Evolutionary conservation across 495 filamentous ascomycete genomes (phyloP).

Genomic region (Aspergillus campestris): DNA sequence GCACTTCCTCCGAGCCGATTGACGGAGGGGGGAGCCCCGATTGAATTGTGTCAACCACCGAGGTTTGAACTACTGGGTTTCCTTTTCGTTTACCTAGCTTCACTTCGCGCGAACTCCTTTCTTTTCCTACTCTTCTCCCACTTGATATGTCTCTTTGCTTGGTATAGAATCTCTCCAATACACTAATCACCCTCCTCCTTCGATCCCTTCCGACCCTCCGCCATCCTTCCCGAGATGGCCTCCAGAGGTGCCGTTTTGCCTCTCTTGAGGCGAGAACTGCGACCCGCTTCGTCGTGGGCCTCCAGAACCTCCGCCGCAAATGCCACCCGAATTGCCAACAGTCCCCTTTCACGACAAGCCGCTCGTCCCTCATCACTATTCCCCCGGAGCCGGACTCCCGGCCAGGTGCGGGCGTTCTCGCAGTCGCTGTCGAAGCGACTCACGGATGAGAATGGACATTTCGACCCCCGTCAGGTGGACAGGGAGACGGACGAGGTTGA

Average conservation of each 20-base stretch:
- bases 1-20: slow-evolving; percentile 1
- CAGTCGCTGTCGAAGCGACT: slow-evolving; percentile 37
- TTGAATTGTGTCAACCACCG: no score
- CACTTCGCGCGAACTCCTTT: no score
- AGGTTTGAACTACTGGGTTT: no score
- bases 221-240: slow-evolving; percentile 22
- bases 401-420: slow-evolving; percentile 39
- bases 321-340: slow-evolving; percentile 14
- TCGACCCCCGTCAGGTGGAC: slow-evolving; percentile 66
- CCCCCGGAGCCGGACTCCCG: slow-evolving; percentile 6
- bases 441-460: slow-evolving; percentile 52
- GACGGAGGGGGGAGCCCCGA: background rate
- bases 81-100: no score
- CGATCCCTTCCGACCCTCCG: slow-evolving; percentile 2
- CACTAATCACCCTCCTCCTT: background rate
- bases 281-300: slow-evolving; percentile 19
- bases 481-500: slow-evolving; percentile 90
- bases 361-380: slow-evolving; percentile 17
- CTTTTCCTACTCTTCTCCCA: no score
- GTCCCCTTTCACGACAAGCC: slow-evolving; percentile 15
- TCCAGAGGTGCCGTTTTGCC: slow-evolving; percentile 34
- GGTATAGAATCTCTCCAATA: background rate
- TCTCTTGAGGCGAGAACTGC: slow-evolving; percentile 38
- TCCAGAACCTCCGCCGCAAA: slow-evolving; percentile 18
- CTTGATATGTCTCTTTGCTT: background rate